Base-by-base conservation (phyloP, 805 yeast species). In the Lipomyces yamanashiensis region DNA sequence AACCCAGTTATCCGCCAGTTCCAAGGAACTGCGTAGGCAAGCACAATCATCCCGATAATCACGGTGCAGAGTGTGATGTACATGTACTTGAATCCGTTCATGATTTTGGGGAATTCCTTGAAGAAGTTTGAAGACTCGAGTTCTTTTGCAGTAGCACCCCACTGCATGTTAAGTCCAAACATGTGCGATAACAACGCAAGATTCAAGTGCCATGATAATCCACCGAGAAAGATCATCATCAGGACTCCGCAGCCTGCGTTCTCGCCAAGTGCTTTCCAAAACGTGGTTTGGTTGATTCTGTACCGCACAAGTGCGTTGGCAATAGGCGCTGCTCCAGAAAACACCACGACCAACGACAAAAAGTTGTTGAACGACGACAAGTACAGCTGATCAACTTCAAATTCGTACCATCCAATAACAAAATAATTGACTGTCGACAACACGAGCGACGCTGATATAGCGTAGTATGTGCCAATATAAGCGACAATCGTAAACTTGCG, bases 111-210 rank as follows among this genome's bases (percentile, higher is more conserved):
- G 21, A 61, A 61, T 49, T 64, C 67, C n/a, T 28, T 56, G 44
- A 64, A 64, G 52, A 64, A 64, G 19, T 64, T 64, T 5, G 65
- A 61, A 9, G 47, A 28, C 19, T 64, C 65, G n/a, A 64, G 57
- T 23, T 64, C 65, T 13, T 64, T 64, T 9, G 67, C 67, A 19
- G 67, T 64, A 15, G 65, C 65, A 17, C 67, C 65, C 67, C 65
- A 64, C 40, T 53, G 58, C 64, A 64, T 61, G 48, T 52, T 64
- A 15, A 64, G 40, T 15, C 61, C 53, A n/a, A 64, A 58, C 60
- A 64, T 55, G 50, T 61, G 67, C 19, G 62, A 57, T 9, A 61
- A 39, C 7, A 64, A n/a, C 7, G 67, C 64, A 12, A 61, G 45
- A 45, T 40, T 57, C 19, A 64, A 23, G 36, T 64, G 67, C 62